Evolutionary conservation across 2,329 filamentous ascomycete species (phyloP), one percentile per base, ranked within the genome.

Genomic region (Hypomyces perniciosus): DNA sequence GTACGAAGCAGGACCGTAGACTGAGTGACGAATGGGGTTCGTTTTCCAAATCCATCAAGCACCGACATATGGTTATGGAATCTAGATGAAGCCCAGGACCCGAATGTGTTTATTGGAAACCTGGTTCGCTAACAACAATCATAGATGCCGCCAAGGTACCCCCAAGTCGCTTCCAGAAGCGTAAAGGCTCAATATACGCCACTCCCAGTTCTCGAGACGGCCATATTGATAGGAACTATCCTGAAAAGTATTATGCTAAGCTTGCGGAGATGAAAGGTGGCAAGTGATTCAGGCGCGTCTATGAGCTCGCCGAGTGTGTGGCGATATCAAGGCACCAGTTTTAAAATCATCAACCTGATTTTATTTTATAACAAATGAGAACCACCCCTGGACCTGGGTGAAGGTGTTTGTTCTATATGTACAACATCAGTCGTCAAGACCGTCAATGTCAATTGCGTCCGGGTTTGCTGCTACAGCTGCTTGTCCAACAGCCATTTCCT

Each of bases 381-480:
- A 43, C 29, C n/a, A 26, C 10, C 29, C 31, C 42, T 7, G 8
- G 6, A 20, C 8, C 8, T 13, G 31, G 30, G 6, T 45, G 43
- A 8, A 35, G 33, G 30, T 20, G 9, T 9, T 44, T 44, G 28
- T 28, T 30, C 41, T 30, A 28, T 29, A n/a, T n/a, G 28, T 29
- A 20, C 20, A 20, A 48, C 44, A 51, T 75, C 69, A 74, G 58
- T 87, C 83, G 65, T 88, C 84, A 70, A 87, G 75, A 56, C 73
- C 84, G 67, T 93, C 87, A 58, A 90, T 77, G 62, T 90, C 82
- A 65, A 96, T 93, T 27, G 88, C 89, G 63, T 96, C 90, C 2
- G 90, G 90, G 63, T 96, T 96, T 5, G 79, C 75, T 9, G 81
- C 70, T 20, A 76, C 72, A 13, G 69, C 66, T 38, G 67, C 63